A percentile compares a stretch with the other conserved stretches of the same genome.
Evolutionary conservation across 1,284 basidiomycete genomes (phyloP).

Genomic region (Rhodotorula sp.): DNA sequence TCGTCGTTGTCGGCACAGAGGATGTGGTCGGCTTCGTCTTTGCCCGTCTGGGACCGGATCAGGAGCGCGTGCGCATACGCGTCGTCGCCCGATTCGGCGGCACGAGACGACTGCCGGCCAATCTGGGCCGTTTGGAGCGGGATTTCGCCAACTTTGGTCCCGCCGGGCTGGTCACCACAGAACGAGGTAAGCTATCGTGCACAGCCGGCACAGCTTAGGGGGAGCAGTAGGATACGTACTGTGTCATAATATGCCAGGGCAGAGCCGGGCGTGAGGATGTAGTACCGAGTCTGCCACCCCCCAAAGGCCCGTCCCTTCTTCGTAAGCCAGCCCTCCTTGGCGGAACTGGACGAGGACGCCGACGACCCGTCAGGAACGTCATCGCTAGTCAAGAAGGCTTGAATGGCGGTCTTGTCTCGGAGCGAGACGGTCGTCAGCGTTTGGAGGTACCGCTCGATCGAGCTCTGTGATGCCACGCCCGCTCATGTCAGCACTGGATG

Average conservation of each 20-base stretch:
- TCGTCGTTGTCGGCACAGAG: constrained; percentile 92
- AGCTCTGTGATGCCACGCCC: no score
- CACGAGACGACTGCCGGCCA: constrained; percentile 57
- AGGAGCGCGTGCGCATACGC: constrained; percentile 96
- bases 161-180: constrained; percentile 65
- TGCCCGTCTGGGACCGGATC: constrained; percentile 67
- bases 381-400: constrained; percentile 88
- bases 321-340: constrained; percentile 88
- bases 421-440: constrained; percentile 72
- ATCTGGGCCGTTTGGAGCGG: constrained; percentile 36
- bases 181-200: not conserved
- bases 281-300: constrained; percentile 90
- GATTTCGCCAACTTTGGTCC: constrained; percentile 84
- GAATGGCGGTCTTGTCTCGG: constrained; percentile 83
- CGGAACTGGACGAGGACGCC: constrained; percentile 50
- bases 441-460: constrained; percentile 83
- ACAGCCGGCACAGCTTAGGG: no score
- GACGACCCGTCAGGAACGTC: constrained; percentile 54
- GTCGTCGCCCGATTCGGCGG: constrained; percentile 62
- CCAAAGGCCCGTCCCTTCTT: constrained; percentile 94
- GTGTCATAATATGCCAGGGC: constrained; percentile 89
- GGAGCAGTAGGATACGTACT: constrained; percentile 57
- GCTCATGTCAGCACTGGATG: not conserved
- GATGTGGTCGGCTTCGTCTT: constrained; percentile 76
- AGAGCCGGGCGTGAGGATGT: constrained; percentile 76